Evolutionary conservation across 805 yeast species (phyloP).

Genomic region (Naumovozyma castellii): DNA sequence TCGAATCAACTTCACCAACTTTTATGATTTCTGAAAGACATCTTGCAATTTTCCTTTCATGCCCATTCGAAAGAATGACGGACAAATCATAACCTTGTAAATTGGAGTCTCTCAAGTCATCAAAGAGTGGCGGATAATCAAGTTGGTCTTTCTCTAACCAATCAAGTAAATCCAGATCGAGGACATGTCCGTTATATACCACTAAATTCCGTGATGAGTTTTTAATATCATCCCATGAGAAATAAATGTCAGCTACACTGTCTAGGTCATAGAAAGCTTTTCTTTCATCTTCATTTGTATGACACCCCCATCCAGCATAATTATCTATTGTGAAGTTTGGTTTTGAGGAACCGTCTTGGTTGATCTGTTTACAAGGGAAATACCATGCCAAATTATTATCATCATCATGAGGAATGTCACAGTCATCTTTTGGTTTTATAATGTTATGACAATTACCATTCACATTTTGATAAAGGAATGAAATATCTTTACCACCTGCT

Average conservation of each 20-base stretch:
- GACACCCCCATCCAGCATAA: slow-evolving; percentile 87
- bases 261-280: slow-evolving; percentile 51
- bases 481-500: slow-evolving; percentile 83
- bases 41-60: slow-evolving; percentile 61
- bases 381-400: slow-evolving; percentile 79
- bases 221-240: slow-evolving; percentile 79
- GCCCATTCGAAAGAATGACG: slow-evolving; percentile 51
- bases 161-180: slow-evolving; percentile 66
- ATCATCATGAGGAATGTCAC: slow-evolving; percentile 58
- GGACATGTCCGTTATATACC: slow-evolving; percentile 81
- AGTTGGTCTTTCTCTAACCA: slow-evolving; percentile 69
- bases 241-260: slow-evolving; percentile 66
- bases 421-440: slow-evolving; percentile 57
- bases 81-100: slow-evolving; percentile 79
- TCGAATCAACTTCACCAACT: slow-evolving; percentile 83
- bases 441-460: slow-evolving; percentile 81
- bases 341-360: slow-evolving; percentile 59
- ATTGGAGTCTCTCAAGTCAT: slow-evolving; percentile 41
- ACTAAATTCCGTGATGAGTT: slow-evolving; percentile 65
- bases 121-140: slow-evolving; percentile 63
- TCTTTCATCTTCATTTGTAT: slow-evolving; percentile 65
- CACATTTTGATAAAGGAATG: slow-evolving; percentile 81
- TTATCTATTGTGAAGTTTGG: slow-evolving; percentile 54
- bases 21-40: slow-evolving; percentile 79
- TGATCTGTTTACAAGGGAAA: slow-evolving; percentile 76